Evolutionary conservation across 371 early-diverging fungal species (phyloP), one percentile per base, ranked within the genome.

Genomic region (Actinomortierella wolfii): DNA sequence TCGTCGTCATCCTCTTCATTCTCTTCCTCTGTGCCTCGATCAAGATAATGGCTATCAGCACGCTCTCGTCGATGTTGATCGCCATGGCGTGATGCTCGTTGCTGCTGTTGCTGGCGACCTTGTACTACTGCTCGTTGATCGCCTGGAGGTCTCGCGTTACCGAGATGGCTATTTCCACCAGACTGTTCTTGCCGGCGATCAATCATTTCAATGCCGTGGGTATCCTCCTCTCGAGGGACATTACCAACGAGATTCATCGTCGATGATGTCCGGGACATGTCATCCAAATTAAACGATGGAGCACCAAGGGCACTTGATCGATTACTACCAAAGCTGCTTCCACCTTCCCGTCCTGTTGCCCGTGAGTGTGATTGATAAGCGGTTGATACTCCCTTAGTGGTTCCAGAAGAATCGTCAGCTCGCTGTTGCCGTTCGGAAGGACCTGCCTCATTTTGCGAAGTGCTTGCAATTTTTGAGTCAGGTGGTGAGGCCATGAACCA

Each of bases 401-500:
- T 53, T 13, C 62, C 49, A 57, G 63, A 17, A 53, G 15, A 28
- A 47, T 41, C 29, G 47, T 57, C 44, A 15, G 25, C 4, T 24
- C 24, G 43, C 40, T 34, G 41, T 18, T 20, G 51, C 51, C 20
- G 55, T 23, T 29, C 68, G 45, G n/a, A 61, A 55, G 34, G 68
- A 62, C 14, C 34, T 54, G 23, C 56, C 64, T 2, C 76, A 34
- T 53, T 28, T 17, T 46, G 51, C 29, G 24, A 15, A 24, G 41
- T 47, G 25, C 34, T 4, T 34, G 34, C 34, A 34, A 34, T 11
- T 34, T 11, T 71, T 5, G 46, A 67, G 43, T 79, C 74, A 0
- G 76, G 56, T 0, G 81, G 82, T 2, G 89, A 78, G 42, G 91
- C 86, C 93, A 93, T 93, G 62, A 92, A 83, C 89, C 91, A 91